A percentile compares a stretch with the other conserved stretches of the same genome.
phyloP scores from a whole-genome alignment of 208 protist genomes.

The Phytomonas francai region DNA sequence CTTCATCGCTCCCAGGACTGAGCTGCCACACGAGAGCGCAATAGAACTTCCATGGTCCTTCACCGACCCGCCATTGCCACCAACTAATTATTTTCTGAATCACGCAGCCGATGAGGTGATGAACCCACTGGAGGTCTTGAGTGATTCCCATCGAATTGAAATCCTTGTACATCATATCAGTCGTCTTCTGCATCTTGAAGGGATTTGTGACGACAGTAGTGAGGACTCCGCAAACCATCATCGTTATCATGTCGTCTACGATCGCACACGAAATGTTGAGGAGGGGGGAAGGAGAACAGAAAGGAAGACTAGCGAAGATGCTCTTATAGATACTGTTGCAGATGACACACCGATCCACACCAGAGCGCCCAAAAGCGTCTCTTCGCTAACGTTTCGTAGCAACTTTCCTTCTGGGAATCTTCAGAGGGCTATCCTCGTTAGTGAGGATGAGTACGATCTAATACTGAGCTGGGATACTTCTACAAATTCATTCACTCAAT shows the following conservation, averaged over 20 bases:
- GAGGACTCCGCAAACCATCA: slow-evolving; percentile 15
- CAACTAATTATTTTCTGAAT: slow-evolving; percentile 13
- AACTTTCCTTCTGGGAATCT: slow-evolving; percentile 81
- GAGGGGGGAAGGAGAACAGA: background rate
- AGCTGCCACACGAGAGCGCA: slow-evolving; percentile 12
- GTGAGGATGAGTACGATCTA: slow-evolving; percentile 91
- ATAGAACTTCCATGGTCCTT: slow-evolving; percentile 41
- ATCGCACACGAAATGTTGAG: slow-evolving; percentile 12
- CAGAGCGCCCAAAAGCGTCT: background rate
- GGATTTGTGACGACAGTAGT: slow-evolving; percentile 24
- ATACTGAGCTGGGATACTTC: slow-evolving; percentile 91
- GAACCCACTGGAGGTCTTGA: slow-evolving; percentile 23
- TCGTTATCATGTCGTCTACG: slow-evolving; percentile 20
- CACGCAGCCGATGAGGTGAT: slow-evolving; percentile 13
- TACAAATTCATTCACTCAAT: slow-evolving; percentile 94
- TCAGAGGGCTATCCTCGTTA: slow-evolving; percentile 79
- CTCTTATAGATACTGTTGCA: background rate
- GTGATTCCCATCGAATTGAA: slow-evolving; percentile 22
- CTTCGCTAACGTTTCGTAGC: slow-evolving; percentile 6
- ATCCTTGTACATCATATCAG: slow-evolving; percentile 60
- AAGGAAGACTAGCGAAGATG: background rate
- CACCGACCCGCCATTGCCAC: slow-evolving; percentile 26
- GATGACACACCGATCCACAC: background rate
- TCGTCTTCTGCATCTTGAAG: slow-evolving; percentile 26
- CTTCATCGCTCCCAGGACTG: slow-evolving; percentile 8